phyloP scores from a whole-genome alignment of 2,329 filamentous ascomycete species.

The Aspergillus sp. region DNA sequence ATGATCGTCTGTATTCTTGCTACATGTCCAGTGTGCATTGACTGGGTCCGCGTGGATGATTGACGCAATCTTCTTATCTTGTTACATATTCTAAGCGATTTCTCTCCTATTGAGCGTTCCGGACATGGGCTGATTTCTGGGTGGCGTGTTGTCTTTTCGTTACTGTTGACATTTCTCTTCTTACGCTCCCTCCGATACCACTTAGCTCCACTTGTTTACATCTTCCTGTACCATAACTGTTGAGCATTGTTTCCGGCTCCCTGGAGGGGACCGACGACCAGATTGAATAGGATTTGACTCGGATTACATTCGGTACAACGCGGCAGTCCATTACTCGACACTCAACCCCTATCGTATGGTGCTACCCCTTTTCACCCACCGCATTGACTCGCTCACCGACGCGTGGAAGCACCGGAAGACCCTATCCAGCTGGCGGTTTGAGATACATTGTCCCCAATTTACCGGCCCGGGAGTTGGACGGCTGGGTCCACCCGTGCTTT shows the following conservation, averaged over 20 bases:
- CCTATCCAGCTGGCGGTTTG: neutral
- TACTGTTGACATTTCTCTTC: neutral
- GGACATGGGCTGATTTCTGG: neutral
- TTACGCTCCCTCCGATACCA: neutral
- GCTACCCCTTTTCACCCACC: neutral
- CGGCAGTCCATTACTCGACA: too few species aligned
- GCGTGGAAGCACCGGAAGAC: neutral
- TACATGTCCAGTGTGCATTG: too few species aligned
- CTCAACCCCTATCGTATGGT: too few species aligned
- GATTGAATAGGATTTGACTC: neutral
- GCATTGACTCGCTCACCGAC: neutral
- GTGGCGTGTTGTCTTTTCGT: neutral
- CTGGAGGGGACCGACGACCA: constrained; percentile 1
- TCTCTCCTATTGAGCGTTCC: neutral
- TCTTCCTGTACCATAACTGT: neutral
- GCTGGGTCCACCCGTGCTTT: neutral
- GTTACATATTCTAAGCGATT: neutral
- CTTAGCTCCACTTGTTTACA: neutral
- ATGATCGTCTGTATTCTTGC: too few species aligned
- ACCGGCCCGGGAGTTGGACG: neutral
- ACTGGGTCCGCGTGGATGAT: too few species aligned
- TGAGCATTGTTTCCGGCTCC: neutral
- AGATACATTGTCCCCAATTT: neutral
- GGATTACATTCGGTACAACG: too few species aligned
- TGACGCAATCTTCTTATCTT: neutral